These are phyloP conservation scores for Coemansia sp. DNA, from an alignment of 192 early-diverging fungal genomes.

Conservation along the genomic window DNA sequence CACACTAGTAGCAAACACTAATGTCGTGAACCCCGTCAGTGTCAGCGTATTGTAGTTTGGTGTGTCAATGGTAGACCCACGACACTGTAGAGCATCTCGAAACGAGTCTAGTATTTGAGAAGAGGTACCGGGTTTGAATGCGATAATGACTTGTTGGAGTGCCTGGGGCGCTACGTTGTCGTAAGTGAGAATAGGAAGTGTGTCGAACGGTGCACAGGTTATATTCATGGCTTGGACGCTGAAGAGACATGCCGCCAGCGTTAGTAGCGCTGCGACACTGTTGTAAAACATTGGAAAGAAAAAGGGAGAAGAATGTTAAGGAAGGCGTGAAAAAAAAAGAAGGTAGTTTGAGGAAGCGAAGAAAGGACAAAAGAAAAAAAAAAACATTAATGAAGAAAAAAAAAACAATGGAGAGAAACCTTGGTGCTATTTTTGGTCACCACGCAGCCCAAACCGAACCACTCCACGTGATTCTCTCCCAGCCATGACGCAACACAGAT, in stretches of 20 bases:
- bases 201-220: conserved; percentile 36
- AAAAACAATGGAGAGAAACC: not conserved
- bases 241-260: not conserved
- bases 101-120: conserved; percentile 34
- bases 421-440: not conserved
- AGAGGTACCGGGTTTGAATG: conserved; percentile 23
- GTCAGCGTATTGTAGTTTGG: conserved; percentile 38
- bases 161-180: conserved; percentile 40
- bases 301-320: not conserved
- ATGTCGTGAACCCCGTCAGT: conserved; percentile 20
- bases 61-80: conserved; percentile 28
- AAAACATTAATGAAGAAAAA: not conserved
- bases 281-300: not conserved
- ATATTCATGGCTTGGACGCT: conserved; percentile 17
- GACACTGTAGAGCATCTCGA: conserved; percentile 45
- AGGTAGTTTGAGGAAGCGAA: not conserved
- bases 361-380: not conserved
- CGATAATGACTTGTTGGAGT: conserved; percentile 18
- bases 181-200: conserved; percentile 26
- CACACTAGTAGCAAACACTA: conserved; percentile 18
- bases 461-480: not conserved
- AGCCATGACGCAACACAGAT: not conserved
- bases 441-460: no score
- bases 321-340: not conserved
- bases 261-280: not conserved